A percentile compares a stretch with the other conserved stretches of the same genome.
These are phyloP conservation scores for Aspergillus bridgeri DNA, from an alignment of 495 filamentous ascomycete species.

Conservation along the genomic window DNA sequence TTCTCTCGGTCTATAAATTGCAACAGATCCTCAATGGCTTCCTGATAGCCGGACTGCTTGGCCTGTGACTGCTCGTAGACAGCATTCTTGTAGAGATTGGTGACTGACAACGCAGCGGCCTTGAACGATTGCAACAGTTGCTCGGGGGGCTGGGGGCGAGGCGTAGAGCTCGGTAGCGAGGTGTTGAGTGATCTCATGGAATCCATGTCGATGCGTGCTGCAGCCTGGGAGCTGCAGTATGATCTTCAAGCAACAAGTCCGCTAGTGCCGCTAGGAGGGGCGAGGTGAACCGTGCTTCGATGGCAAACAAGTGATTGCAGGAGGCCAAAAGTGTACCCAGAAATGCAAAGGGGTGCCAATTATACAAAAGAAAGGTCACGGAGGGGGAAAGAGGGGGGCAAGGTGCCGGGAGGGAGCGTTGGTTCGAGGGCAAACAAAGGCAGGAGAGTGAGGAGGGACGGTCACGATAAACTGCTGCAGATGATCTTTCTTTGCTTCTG, in stretches of 20 bases:
- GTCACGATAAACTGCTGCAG: conserved; percentile 10
- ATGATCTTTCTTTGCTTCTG: conserved; percentile 31
- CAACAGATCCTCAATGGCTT: conserved; percentile 87
- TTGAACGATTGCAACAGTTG: conserved; percentile 87
- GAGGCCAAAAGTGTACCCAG: not conserved
- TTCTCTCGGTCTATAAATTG: conserved; percentile 78
- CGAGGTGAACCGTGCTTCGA: conserved; percentile 19
- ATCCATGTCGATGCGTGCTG: conserved; percentile 52
- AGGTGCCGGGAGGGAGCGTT: not conserved
- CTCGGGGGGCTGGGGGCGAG: conserved; percentile 62
- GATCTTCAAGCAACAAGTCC: not conserved
- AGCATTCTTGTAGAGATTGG: conserved; percentile 91
- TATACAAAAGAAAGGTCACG: not conserved
- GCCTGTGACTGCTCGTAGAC: conserved; percentile 71
- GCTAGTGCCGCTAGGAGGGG: conserved; percentile 15
- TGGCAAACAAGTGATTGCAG: conserved; percentile 4
- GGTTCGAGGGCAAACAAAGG: not conserved
- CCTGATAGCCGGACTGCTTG: conserved; percentile 79
- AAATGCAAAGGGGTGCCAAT: not conserved
- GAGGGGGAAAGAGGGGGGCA: not conserved
- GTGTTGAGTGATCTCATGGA: conserved; percentile 73
- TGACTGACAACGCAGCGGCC: conserved; percentile 88
- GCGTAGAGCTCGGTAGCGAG: conserved; percentile 55
- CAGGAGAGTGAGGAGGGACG: conserved; percentile 5
- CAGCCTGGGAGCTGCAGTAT: conserved; percentile 15